A percentile compares a stretch with the other conserved stretches of the same genome.
Conservation (phyloP, 1,284 basidiomycete species). For the Ustilago loliicola region DNA sequence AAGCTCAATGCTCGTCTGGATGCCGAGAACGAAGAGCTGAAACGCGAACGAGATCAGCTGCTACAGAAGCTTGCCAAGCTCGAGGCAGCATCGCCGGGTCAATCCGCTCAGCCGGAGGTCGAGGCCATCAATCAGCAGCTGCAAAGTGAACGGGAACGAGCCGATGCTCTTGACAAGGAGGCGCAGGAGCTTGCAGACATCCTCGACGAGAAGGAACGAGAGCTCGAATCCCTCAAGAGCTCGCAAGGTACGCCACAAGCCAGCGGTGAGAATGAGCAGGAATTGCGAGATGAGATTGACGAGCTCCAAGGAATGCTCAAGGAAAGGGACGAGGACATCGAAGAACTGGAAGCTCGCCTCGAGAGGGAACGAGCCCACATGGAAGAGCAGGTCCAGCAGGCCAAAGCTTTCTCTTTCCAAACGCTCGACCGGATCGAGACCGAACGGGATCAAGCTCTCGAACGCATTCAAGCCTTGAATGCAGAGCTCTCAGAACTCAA, state of each 20-base stretch:
- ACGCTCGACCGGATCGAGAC: conserved; percentile 50
- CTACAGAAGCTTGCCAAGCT: conserved; percentile 31
- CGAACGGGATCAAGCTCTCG: conserved; percentile 44
- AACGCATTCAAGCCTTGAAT: conserved; percentile 26
- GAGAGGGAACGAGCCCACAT: conserved; percentile 44
- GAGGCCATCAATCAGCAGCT: conserved; percentile 21
- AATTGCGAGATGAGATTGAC: conserved; percentile 31
- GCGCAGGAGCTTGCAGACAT: conserved; percentile 52
- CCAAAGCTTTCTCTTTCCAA: conserved; percentile 51
- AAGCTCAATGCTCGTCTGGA: conserved; percentile 52
- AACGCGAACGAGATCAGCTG: conserved; percentile 43
- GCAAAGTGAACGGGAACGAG: conserved; percentile 30
- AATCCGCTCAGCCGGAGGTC: background rate
- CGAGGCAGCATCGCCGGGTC: conserved; percentile 12
- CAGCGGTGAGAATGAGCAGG: conserved; percentile 12
- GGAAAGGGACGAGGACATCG: conserved; percentile 44
- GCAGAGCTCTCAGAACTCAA: conserved; percentile 14
- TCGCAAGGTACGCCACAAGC: background rate
- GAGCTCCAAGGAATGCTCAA: conserved; percentile 44
- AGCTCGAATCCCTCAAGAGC: conserved; percentile 26
- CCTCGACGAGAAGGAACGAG: conserved; percentile 45
- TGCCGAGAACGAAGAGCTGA: conserved; percentile 54
- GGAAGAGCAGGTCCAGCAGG: conserved; percentile 54
- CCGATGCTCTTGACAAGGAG: conserved; percentile 50
- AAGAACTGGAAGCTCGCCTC: conserved; percentile 38